These are phyloP conservation scores for Rhodotorula babjevae DNA, from an alignment of 768 basidiomycete genomes.

Conservation along the genomic window DNA sequence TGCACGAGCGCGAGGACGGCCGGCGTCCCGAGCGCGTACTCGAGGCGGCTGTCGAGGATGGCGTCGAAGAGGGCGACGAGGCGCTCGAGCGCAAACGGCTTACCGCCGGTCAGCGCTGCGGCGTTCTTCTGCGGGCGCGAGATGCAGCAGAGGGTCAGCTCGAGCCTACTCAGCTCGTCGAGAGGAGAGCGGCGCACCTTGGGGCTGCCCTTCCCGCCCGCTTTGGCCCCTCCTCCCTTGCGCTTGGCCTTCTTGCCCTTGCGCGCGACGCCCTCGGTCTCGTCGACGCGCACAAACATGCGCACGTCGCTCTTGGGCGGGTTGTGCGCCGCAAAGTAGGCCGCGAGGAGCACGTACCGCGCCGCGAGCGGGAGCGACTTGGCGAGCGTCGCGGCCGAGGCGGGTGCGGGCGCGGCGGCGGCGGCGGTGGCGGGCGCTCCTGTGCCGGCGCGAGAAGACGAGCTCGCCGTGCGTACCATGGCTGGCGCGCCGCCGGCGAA, in stretches of 20 bases:
- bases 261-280: slow-evolving; percentile 33
- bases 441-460: too few species aligned
- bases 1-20: slow-evolving; percentile 21
- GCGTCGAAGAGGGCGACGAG: slow-evolving; percentile 48
- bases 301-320: slow-evolving; percentile 47
- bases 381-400: background rate
- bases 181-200: slow-evolving; percentile 7
- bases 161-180: background rate
- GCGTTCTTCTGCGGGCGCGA: background rate
- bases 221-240: background rate
- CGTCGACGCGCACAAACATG: slow-evolving; percentile 46
- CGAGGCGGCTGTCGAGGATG: slow-evolving; percentile 18
- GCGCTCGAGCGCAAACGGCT: slow-evolving; percentile 47
- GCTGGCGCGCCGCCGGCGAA: background rate
- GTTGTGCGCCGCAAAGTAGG: slow-evolving; percentile 48
- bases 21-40: slow-evolving; percentile 11
- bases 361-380: slow-evolving; percentile 37
- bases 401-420: background rate
- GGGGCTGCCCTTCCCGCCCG: slow-evolving; percentile 6
- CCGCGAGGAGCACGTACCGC: slow-evolving; percentile 46
- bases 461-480: too few species aligned
- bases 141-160: background rate
- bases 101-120: slow-evolving; percentile 30
- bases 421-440: background rate
- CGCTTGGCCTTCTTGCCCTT: slow-evolving; percentile 13